Percentiles rank a stretch among this genome's conserved stretches.
Conservation (phyloP, 345 rosid genomes). For the Raphanus raphanistrum region DNA sequence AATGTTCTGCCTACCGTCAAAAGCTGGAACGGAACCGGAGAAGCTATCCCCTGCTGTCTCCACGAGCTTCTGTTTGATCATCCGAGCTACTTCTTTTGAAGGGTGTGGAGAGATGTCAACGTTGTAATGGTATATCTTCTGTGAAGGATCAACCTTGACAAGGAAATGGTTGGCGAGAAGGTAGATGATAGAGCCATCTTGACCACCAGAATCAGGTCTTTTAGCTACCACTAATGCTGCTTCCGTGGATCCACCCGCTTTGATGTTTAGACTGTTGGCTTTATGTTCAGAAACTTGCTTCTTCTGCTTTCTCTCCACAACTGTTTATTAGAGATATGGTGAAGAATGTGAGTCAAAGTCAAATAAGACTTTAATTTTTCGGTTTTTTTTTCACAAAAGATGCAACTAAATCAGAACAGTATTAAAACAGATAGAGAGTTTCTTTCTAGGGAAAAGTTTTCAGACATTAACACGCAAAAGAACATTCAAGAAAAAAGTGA, state of each 20-base stretch:
- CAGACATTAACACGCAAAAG: background rate
- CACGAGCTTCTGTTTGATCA: slow-evolving; percentile 79
- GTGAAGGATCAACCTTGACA: slow-evolving; percentile 69
- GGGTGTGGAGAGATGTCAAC: slow-evolving; percentile 85
- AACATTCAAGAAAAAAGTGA: slow-evolving; percentile 34
- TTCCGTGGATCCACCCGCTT: slow-evolving; percentile 37
- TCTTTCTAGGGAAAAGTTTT: background rate
- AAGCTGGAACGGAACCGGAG: slow-evolving; percentile 70
- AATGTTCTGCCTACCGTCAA: slow-evolving; percentile 80
- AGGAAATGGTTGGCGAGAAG: slow-evolving; percentile 94
- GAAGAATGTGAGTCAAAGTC: background rate
- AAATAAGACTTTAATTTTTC: background rate
- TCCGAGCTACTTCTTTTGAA: slow-evolving; percentile 75
- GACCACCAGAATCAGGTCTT: slow-evolving; percentile 92
- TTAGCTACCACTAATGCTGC: slow-evolving; percentile 55
- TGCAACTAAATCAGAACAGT: background rate
- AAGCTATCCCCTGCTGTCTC: slow-evolving; percentile 54
- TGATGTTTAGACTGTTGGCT: slow-evolving; percentile 47
- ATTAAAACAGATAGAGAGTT: background rate
- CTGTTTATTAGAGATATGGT: background rate
- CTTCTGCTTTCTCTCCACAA: slow-evolving; percentile 36
- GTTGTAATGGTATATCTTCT: slow-evolving; percentile 78
- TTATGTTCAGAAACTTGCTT: slow-evolving; percentile 39
- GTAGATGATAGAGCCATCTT: slow-evolving; percentile 67
- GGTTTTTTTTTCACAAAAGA: slow-evolving; percentile 12